Evolutionary conservation across 768 basidiomycete genomes (phyloP).

Genomic region (Melanogaster broomeanus): DNA sequence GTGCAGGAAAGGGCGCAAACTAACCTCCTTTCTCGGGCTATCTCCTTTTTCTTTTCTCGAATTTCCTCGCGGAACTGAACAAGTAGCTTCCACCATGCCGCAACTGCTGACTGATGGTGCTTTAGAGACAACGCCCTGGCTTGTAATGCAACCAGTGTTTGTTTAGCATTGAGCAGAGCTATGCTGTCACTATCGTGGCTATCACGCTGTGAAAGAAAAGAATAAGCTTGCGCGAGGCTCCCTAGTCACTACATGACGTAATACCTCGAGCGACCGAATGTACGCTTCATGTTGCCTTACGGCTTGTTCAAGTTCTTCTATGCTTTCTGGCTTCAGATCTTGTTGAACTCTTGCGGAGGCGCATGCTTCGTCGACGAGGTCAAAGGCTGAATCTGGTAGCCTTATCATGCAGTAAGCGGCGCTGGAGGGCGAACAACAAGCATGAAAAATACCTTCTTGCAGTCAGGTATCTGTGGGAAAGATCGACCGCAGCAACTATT

Average conservation of each 20-base stretch:
- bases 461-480: slow-evolving; percentile 8
- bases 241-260: neutral
- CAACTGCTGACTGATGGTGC: slow-evolving; percentile 1
- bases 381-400: slow-evolving; percentile 8
- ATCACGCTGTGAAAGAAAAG: neutral
- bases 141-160: neutral
- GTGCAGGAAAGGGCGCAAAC: neutral
- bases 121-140: neutral
- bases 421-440: neutral
- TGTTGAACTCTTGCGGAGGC: slow-evolving; percentile 7
- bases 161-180: neutral
- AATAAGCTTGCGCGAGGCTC: neutral
- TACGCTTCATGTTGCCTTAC: neutral
- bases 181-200: neutral
- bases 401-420: neutral
- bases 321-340: slow-evolving; percentile 3
- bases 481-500: slow-evolving; percentile 5
- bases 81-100: neutral
- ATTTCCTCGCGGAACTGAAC: neutral
- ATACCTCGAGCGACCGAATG: slow-evolving; percentile 5
- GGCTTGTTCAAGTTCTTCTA: slow-evolving; percentile 2
- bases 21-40: neutral
- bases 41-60: slow-evolving; percentile 1
- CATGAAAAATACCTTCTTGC: slow-evolving; percentile 4
- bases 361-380: slow-evolving; percentile 9